These are phyloP conservation scores for Saccharomycopsis hybrid DNA, from an alignment of 1,139 yeast genomes.

Conservation along the genomic window DNA sequence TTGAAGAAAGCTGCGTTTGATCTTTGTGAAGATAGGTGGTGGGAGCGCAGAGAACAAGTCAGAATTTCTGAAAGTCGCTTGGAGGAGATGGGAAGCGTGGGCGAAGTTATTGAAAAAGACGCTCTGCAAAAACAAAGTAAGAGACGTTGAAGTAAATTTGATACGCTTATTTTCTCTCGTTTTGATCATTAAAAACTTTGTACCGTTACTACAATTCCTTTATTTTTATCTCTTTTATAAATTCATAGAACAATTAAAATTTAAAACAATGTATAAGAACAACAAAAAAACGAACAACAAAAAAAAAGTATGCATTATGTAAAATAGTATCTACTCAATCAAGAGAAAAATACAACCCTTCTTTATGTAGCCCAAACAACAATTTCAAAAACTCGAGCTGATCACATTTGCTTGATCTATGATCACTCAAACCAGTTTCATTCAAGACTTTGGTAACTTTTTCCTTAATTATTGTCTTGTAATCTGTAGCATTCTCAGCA, in stretches of 20 bases:
- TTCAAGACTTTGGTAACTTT: conserved; percentile 61
- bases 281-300: too few relatives aligned
- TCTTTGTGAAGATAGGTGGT: conserved; percentile 90
- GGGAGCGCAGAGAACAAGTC: conserved; percentile 96
- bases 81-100: conserved; percentile 90
- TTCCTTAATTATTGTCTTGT: conserved; percentile 44
- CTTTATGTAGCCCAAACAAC: conserved; percentile 91
- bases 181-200: too few relatives aligned
- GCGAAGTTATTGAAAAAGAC: conserved; percentile 81
- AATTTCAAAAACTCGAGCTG: conserved; percentile 88
- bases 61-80: conserved; percentile 81
- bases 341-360: conserved; percentile 74
- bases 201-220: too few relatives aligned
- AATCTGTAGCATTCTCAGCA: conserved; percentile 45
- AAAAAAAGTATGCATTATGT: too few relatives aligned
- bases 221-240: too few relatives aligned
- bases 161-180: too few relatives aligned
- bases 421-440: conserved; percentile 74
- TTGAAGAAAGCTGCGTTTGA: conserved; percentile 87
- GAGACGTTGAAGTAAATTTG: conserved; percentile 28
- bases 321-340: not conserved
- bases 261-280: too few relatives aligned
- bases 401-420: conserved; percentile 91
- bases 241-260: too few relatives aligned
- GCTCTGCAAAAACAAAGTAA: conserved; percentile 34